phyloP scores from a whole-genome alignment of 345 rosid species.

The Luvunga scandens region DNA sequence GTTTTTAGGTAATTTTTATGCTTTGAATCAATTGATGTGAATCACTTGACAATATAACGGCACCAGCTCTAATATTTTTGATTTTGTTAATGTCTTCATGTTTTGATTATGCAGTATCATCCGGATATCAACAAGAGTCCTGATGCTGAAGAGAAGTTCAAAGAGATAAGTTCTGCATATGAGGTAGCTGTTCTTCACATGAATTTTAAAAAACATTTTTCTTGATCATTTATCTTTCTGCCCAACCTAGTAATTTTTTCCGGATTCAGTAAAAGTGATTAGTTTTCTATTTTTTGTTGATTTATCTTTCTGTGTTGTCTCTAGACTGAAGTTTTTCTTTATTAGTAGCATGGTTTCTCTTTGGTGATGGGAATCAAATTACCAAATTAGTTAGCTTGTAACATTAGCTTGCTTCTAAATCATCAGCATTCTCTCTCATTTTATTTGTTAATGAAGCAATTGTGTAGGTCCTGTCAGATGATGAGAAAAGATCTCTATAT shows the following conservation, averaged over 20 bases:
- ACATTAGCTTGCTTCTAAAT: neutral
- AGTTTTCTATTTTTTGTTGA: neutral
- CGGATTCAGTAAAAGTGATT: neutral
- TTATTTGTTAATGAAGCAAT: conserved; percentile 37
- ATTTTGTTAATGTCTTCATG: conserved; percentile 5
- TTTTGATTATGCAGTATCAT: conserved; percentile 61
- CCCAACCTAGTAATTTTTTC: neutral
- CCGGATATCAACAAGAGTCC: conserved; percentile 81
- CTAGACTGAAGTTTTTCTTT: neutral
- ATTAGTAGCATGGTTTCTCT: neutral
- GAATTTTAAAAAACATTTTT: neutral
- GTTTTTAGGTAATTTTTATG: neutral
- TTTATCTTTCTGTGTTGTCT: neutral
- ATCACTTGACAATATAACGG: neutral
- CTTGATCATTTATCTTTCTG: neutral
- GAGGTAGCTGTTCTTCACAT: conserved; percentile 52
- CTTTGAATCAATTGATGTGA: neutral
- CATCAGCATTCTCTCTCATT: neutral
- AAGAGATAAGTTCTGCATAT: conserved; percentile 95
- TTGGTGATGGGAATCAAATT: neutral
- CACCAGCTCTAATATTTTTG: no score
- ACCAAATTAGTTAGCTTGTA: neutral
- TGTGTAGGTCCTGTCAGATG: conserved; percentile 89
- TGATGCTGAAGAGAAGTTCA: conserved; percentile 90
- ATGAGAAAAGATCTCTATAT: conserved; percentile 82